phyloP scores from a whole-genome alignment of 1,139 yeast species.

The Lodderomyces pseudojiufengensis region DNA sequence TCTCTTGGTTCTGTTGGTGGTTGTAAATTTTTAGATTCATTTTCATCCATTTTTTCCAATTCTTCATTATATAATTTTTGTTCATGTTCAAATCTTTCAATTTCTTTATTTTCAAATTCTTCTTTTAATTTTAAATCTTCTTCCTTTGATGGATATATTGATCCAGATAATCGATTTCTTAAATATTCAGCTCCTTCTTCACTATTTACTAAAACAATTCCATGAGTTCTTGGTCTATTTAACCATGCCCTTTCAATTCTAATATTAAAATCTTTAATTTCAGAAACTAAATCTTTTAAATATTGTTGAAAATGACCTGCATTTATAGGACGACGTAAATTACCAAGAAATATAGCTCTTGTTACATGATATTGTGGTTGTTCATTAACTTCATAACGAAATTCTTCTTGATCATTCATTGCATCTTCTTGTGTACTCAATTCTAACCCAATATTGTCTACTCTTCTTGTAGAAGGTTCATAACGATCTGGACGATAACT shows the following conservation, averaged over 20 bases:
- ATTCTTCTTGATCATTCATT: slow-evolving; percentile 20
- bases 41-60: slow-evolving; percentile 10
- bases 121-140: slow-evolving; percentile 21
- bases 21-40: slow-evolving; percentile 9
- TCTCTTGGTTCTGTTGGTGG: slow-evolving; percentile 21
- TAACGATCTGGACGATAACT: too few relatives aligned
- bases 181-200: slow-evolving; percentile 38
- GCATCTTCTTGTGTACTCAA: slow-evolving; percentile 7
- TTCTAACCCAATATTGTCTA: slow-evolving; percentile 27
- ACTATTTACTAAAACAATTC: slow-evolving; percentile 36
- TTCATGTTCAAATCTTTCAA: slow-evolving; percentile 22
- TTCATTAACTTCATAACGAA: slow-evolving; percentile 28
- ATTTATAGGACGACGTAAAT: slow-evolving; percentile 37
- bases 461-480: slow-evolving; percentile 11
- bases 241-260: slow-evolving; percentile 45
- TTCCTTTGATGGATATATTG: slow-evolving; percentile 27
- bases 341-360: slow-evolving; percentile 43
- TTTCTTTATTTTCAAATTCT: slow-evolving; percentile 22
- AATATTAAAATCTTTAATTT: slow-evolving; percentile 19
- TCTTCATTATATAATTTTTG: slow-evolving; percentile 17
- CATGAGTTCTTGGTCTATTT: slow-evolving; percentile 39
- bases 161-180: slow-evolving; percentile 31
- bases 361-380: slow-evolving; percentile 34
- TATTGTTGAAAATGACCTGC: slow-evolving; percentile 35
- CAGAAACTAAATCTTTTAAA: slow-evolving; percentile 24